Percentiles rank a stretch among this genome's conserved stretches.
phyloP scores from a whole-genome alignment of 192 early-diverging fungal species.

The Thoreauomyces humboldtii region DNA sequence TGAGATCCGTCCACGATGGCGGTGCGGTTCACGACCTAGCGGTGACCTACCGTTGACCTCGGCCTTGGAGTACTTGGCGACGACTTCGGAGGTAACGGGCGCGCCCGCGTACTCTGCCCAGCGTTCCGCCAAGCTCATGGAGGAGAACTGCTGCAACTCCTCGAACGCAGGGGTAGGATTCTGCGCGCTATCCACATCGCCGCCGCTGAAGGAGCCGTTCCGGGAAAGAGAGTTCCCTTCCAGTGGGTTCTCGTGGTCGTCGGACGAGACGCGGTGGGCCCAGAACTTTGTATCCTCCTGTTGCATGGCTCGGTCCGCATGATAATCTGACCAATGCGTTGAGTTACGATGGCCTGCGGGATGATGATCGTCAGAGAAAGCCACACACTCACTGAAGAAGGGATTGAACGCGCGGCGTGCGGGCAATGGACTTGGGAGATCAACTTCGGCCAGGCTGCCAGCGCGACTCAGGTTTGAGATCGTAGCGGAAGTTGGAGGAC shows the following conservation, averaged over 20 bases:
- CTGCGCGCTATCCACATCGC: neutral
- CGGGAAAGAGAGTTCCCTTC: conserved; percentile 25
- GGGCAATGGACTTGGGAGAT: conserved; percentile 10
- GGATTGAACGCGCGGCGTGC: conserved; percentile 23
- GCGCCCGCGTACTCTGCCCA: conserved; percentile 51
- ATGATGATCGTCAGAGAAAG: too few relatives aligned
- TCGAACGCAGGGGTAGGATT: conserved; percentile 14
- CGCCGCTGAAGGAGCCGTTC: neutral
- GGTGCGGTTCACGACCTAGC: too few relatives aligned
- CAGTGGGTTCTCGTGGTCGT: neutral
- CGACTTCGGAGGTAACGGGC: conserved; percentile 52
- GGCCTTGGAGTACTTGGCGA: conserved; percentile 37
- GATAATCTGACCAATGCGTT: too few relatives aligned
- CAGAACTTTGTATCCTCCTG: conserved; percentile 38
- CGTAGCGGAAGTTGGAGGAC: neutral
- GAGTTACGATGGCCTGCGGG: too few relatives aligned
- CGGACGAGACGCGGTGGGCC: conserved; percentile 23
- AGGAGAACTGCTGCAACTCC: conserved; percentile 26
- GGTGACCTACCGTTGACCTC: conserved; percentile 26
- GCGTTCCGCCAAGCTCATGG: conserved; percentile 48
- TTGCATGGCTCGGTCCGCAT: conserved; percentile 26
- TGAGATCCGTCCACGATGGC: too few relatives aligned
- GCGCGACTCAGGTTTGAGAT: neutral
- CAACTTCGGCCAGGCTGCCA: conserved; percentile 7
- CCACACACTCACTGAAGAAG: conserved; percentile 25